phyloP scores from a whole-genome alignment of 495 filamentous ascomycete species.

The Penicillium nucicola region DNA sequence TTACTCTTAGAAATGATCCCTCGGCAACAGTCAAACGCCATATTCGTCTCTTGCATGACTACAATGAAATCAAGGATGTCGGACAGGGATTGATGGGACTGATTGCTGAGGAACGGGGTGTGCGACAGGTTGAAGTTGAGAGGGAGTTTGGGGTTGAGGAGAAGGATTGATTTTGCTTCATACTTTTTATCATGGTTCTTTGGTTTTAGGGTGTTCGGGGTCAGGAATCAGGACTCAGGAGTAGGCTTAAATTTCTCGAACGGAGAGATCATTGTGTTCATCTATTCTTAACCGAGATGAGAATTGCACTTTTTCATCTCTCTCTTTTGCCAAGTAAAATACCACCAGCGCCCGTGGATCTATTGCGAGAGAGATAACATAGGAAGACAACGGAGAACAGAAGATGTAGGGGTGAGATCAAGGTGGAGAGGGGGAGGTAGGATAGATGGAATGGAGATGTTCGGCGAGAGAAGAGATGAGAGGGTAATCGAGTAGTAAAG shows the following conservation, averaged over 20 bases:
- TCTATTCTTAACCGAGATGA: neutral
- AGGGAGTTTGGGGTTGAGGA: conserved; percentile 49
- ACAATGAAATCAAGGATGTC: conserved; percentile 77
- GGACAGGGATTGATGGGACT: conserved; percentile 70
- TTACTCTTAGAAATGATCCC: conserved; percentile 23
- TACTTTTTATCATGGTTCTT: neutral
- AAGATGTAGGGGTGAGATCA: conserved; percentile 1
- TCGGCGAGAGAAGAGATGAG: neutral
- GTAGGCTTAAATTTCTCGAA: neutral
- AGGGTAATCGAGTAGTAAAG: neutral
- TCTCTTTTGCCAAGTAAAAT: neutral
- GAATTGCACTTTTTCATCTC: neutral
- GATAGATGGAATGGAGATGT: neutral
- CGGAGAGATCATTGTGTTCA: conserved; percentile 3
- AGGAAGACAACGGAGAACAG: neutral
- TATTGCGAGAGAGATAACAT: neutral
- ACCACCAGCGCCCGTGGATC: neutral
- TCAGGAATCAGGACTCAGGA: neutral
- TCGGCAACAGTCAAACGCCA: conserved; percentile 57
- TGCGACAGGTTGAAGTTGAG: conserved; percentile 61
- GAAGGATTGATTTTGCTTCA: conserved; percentile 27
- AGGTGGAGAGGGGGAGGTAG: neutral
- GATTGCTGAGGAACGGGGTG: conserved; percentile 66
- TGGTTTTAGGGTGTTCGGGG: neutral
- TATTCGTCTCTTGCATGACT: conserved; percentile 66